These are phyloP conservation scores for Phytophthora europaea DNA, from an alignment of 352 stramenopile genomes.

Conservation along the genomic window DNA sequence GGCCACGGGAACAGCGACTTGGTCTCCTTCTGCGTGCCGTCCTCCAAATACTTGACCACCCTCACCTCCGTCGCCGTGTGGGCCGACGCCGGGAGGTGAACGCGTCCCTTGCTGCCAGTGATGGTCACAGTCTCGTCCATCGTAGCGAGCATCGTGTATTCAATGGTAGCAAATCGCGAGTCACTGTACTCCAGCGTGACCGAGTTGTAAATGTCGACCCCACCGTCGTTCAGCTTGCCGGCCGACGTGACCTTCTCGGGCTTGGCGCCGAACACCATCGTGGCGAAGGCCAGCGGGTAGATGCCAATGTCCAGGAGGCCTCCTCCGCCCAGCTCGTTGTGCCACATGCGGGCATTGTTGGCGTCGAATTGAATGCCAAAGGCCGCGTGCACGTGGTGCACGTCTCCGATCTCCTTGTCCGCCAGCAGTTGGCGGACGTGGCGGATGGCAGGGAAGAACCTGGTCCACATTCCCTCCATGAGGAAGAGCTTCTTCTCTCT, in stretches of 20 bases:
- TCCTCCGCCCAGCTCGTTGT: conserved; percentile 71
- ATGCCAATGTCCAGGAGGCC: conserved; percentile 83
- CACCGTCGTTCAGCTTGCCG: conserved; percentile 59
- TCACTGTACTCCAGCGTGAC: conserved; percentile 67
- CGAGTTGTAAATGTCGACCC: conserved; percentile 65
- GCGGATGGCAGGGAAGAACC: conserved; percentile 83
- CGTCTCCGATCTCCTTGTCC: conserved; percentile 54
- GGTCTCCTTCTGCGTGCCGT: conserved; percentile 36
- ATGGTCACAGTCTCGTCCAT: conserved; percentile 79
- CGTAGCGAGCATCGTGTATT: conserved; percentile 76
- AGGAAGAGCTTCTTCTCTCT: conserved; percentile 72
- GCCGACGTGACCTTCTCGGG: conserved; percentile 61
- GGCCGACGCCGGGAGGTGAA: conserved; percentile 58
- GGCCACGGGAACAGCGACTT: conserved; percentile 56
- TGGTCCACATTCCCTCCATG: conserved; percentile 90
- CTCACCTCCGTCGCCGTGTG: conserved; percentile 66
- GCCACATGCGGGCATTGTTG: conserved; percentile 63
- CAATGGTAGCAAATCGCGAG: conserved; percentile 60
- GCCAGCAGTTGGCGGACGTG: conserved; percentile 53
- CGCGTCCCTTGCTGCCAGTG: conserved; percentile 68
- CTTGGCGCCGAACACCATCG: conserved; percentile 64
- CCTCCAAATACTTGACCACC: conserved; percentile 19
- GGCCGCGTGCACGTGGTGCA: conserved; percentile 60
- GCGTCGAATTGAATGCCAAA: conserved; percentile 55
- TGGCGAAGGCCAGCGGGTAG: conserved; percentile 82